A percentile compares a stretch with the other conserved stretches of the same genome.
These are phyloP conservation scores for Daldinia grandis DNA, from an alignment of 495 filamentous ascomycete genomes.

Conservation along the genomic window DNA sequence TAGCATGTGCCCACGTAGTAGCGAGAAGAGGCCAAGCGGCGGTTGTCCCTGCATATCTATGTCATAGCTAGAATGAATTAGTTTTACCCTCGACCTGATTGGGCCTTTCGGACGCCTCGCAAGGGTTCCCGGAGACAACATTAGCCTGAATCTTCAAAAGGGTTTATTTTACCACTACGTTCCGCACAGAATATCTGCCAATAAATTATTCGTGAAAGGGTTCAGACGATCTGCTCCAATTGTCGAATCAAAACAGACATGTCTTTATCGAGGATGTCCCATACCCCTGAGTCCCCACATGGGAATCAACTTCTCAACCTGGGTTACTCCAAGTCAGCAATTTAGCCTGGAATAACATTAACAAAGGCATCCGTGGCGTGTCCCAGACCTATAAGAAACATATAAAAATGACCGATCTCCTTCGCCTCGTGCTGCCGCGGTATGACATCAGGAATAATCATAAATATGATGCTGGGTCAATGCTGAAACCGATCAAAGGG, in stretches of 20 bases:
- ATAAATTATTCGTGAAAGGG: conserved; percentile 8
- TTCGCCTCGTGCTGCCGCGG: not conserved
- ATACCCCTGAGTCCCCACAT: conserved; percentile 12
- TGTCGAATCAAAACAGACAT: conserved; percentile 14
- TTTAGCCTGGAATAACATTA: conserved; percentile 27
- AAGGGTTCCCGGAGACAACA: conserved; percentile 31
- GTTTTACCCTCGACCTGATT: conserved; percentile 35
- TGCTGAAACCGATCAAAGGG: not conserved
- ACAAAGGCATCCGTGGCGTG: not conserved
- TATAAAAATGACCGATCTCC: conserved; percentile 1
- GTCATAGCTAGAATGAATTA: conserved; percentile 32
- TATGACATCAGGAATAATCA: not conserved
- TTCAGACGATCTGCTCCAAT: conserved; percentile 17
- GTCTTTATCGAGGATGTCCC: conserved; percentile 9
- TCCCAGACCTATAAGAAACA: not conserved
- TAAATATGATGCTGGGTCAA: not conserved
- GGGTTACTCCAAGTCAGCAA: conserved; percentile 27
- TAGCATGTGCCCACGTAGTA: conserved; percentile 34
- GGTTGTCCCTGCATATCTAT: conserved; percentile 15
- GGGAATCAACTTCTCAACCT: conserved; percentile 19
- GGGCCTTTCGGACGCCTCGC: conserved; percentile 28
- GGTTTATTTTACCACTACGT: conserved; percentile 22
- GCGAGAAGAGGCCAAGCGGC: conserved; percentile 23
- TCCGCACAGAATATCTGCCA: conserved; percentile 33
- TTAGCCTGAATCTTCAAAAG: conserved; percentile 35